Percentiles rank a stretch among this genome's conserved stretches.
These are phyloP conservation scores for Solanum stenotomum DNA, from an alignment of 257 asterid species.

Conservation along the genomic window DNA sequence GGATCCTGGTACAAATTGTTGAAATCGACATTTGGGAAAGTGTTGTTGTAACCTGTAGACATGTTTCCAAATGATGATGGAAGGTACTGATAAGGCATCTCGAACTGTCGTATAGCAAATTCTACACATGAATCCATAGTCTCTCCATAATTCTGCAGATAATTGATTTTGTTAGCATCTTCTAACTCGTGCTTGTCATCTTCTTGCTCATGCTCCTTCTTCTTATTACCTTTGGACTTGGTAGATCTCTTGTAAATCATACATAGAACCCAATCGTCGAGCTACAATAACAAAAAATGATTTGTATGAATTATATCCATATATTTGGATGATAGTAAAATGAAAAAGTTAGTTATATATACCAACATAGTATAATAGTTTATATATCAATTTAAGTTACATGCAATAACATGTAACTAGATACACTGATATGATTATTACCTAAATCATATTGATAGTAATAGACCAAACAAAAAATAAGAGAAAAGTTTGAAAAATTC, in stretches of 20 bases:
- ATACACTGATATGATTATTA: too few species aligned
- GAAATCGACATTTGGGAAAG: background rate
- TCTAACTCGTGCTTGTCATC: background rate
- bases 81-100: background rate
- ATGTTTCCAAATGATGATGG: background rate
- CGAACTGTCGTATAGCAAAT: background rate
- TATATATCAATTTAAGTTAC: background rate
- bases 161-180: background rate
- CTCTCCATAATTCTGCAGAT: background rate
- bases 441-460: too few species aligned
- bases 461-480: too few species aligned
- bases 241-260: slow-evolving; percentile 3
- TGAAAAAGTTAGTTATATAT: background rate
- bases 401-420: too few species aligned
- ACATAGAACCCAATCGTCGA: slow-evolving; percentile 21
- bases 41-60: background rate
- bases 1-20: background rate
- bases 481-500: too few species aligned
- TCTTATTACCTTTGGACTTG: background rate
- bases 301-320: background rate
- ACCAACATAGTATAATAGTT: background rate
- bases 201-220: background rate
- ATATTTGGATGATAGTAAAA: background rate
- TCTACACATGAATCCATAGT: background rate
- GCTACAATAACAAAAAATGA: background rate